Percentiles rank a stretch among this genome's conserved stretches.
Conservation (phyloP, 768 basidiomycete species). For the Udeniomyces megalosporus region DNA sequence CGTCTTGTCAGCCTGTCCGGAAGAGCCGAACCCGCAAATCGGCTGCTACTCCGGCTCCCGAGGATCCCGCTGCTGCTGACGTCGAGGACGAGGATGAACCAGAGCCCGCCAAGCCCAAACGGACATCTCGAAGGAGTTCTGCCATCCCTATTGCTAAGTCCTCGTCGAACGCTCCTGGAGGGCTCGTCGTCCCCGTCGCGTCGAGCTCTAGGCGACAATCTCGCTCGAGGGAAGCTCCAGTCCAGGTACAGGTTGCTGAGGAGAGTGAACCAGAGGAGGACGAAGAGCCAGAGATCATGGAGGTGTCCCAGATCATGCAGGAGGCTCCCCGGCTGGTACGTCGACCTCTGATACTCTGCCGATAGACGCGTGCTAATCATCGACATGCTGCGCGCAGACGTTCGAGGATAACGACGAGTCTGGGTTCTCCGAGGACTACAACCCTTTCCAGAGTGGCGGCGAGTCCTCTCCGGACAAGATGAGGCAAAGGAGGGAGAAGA, state of each 20-base stretch:
- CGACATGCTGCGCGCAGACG: background rate
- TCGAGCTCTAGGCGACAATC: background rate
- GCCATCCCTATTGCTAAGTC: background rate
- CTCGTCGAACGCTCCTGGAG: background rate
- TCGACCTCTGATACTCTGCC: background rate
- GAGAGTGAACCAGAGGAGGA: conserved; percentile 8
- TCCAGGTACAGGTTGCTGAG: background rate
- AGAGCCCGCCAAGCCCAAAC: background rate
- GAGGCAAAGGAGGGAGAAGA: background rate
- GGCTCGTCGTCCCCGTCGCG: background rate
- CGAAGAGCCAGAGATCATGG: too few relatives aligned
- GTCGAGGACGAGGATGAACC: background rate
- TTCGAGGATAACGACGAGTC: conserved; percentile 7
- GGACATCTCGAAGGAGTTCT: background rate
- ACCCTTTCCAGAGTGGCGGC: conserved; percentile 17
- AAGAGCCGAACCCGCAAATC: conserved; percentile 8
- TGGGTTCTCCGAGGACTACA: conserved; percentile 14
- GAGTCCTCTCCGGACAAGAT: conserved; percentile 8
- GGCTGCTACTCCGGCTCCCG: background rate
- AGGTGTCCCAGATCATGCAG: too few relatives aligned
- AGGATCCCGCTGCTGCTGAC: background rate
- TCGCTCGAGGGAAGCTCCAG: background rate
- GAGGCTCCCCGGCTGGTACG: too few relatives aligned
- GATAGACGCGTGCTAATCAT: too few relatives aligned
- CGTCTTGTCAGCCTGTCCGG: background rate